Evolutionary conservation across 176 grass and related monocot species (phyloP).

Genomic region (Stipa capillata): DNA sequence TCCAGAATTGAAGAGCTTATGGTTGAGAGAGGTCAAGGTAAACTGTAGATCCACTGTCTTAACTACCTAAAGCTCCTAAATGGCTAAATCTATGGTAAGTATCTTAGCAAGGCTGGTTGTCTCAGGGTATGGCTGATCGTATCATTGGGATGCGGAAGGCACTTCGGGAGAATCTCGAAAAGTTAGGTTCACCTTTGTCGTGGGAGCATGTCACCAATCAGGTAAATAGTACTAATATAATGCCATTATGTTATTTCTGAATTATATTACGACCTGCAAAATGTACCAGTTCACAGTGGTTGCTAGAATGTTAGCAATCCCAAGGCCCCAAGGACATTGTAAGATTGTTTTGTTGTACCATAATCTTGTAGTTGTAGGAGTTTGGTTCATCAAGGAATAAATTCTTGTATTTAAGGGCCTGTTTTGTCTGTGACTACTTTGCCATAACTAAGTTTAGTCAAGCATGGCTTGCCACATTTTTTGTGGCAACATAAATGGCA

Average conservation of each 20-base stretch:
- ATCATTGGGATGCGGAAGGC: slow-evolving; percentile 92
- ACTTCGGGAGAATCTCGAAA: slow-evolving; percentile 76
- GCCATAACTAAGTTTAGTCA: background rate
- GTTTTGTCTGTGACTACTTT: background rate
- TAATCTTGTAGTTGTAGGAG: background rate
- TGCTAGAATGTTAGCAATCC: background rate
- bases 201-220: slow-evolving; percentile 97
- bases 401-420: background rate
- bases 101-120: background rate
- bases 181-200: slow-evolving; percentile 68
- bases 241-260: background rate
- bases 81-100: background rate
- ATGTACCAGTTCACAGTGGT: background rate
- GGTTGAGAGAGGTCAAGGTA: slow-evolving; percentile 96
- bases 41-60: background rate
- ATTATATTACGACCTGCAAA: background rate
- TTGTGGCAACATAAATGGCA: background rate
- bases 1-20: slow-evolving; percentile 80
- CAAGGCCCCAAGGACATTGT: background rate
- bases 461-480: too few relatives aligned
- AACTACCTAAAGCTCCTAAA: background rate
- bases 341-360: background rate
- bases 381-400: background rate
- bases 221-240: slow-evolving; percentile 40
- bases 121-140: slow-evolving; percentile 86